Evolutionary conservation across 495 filamentous ascomycete genomes (phyloP), one percentile per base, ranked within the genome.

Genomic region (Peziza echinospora): DNA sequence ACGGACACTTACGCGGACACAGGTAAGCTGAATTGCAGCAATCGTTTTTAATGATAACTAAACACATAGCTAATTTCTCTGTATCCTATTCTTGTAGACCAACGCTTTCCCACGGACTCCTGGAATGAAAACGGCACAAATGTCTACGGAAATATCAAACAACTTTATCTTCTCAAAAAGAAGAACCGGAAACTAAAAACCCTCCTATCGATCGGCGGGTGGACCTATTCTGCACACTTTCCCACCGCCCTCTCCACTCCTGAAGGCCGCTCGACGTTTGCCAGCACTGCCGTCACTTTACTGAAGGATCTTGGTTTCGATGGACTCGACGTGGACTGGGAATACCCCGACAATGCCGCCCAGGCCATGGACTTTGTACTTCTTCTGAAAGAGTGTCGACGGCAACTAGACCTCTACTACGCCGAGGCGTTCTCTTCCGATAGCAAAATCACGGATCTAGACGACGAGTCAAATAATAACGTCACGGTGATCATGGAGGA

Each of bases 201-300:
- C 5, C 70, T 96, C 9, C 74, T 96, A 10, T 91, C 82, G 41
- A 89, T 96, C 51, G 89, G 91, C 49, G 91, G 91, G 24, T 96
- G 89, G 89, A 93, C 85, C 0, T 96, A 94, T 61, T 82, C 80
- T 44, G 62, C 73, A 57, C 89, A 93, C 63, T 93, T 96, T 60
- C 69, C 72, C 19, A 68, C 67, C 30, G 81, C 85, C 0, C 73
- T 80, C 3, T 77, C 73, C 2, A 80, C 75, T 0, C 63, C 67
- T 0, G 57, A 64, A n/a, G 80, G 73, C 21, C 69, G 72, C 26
- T 62, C 64, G n/a, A 70, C 46, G 1, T 91, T 92, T 64, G 85
- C 82, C 10, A 60, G 65, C 11, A 72, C 69, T 42, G 70, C 81
- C 30, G 71, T 83, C 10, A 64, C 70, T 44, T 62, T 89, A 7